Evolutionary conservation across 805 yeast genomes (phyloP).

Genomic region (Schizosaccharomyces lindneri): DNA sequence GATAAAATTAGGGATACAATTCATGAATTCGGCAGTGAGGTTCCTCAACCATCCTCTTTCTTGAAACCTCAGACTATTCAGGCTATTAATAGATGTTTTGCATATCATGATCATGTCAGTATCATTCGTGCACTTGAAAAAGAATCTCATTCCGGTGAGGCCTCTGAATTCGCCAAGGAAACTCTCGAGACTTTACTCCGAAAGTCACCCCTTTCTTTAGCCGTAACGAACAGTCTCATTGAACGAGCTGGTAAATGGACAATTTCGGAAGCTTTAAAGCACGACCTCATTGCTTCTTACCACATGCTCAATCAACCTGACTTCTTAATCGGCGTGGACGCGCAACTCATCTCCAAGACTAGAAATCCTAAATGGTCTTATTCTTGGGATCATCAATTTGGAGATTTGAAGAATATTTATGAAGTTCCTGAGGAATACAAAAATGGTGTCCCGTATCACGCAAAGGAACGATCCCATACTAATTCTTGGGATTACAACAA

Average conservation of each 20-base stretch:
- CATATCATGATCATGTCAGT: not conserved
- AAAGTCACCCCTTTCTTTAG: conserved; percentile 60
- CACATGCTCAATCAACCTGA: conserved; percentile 43
- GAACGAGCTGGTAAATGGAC: conserved; percentile 33
- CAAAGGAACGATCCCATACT: not conserved
- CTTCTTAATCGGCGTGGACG: conserved; percentile 28
- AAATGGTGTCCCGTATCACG: not conserved
- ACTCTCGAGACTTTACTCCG: conserved; percentile 30
- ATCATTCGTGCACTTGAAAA: conserved; percentile 59
- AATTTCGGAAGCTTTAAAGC: conserved; percentile 39
- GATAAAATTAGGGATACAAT: not conserved
- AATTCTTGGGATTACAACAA: not conserved
- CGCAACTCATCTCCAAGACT: conserved; percentile 10
- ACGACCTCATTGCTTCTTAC: conserved; percentile 54
- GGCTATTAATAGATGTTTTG: conserved; percentile 16
- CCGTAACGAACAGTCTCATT: conserved; percentile 44
- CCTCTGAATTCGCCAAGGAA: conserved; percentile 37
- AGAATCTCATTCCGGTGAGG: conserved; percentile 34
- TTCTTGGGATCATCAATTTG: not conserved
- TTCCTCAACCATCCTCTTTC: not conserved
- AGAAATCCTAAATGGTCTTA: conserved; percentile 14
- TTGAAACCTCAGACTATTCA: conserved; percentile 14
- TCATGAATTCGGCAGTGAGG: conserved; percentile 1
- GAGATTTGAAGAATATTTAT: not conserved
- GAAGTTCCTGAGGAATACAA: not conserved